phyloP scores from a whole-genome alignment of 2,329 filamentous ascomycete species.

The Albophoma yamanashiensis region DNA sequence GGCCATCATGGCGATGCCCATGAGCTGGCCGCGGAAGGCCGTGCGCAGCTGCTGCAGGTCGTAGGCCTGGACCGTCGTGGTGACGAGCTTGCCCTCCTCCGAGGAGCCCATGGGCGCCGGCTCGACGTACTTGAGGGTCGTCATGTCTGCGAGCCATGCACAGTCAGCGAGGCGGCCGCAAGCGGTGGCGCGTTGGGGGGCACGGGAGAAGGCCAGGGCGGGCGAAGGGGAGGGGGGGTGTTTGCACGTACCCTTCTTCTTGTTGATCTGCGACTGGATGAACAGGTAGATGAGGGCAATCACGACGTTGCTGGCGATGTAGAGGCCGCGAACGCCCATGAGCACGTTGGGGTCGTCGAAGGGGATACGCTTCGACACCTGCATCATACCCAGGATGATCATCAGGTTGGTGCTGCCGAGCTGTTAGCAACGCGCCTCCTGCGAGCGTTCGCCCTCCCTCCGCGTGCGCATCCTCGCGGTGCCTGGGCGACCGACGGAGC shows the following conservation, averaged over 20 bases:
- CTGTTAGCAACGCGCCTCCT: background rate
- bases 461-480: background rate
- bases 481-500: background rate
- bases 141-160: slow-evolving; percentile 58
- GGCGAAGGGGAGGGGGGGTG: background rate
- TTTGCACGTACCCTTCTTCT: slow-evolving; percentile 72
- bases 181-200: background rate
- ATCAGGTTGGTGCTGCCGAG: slow-evolving; percentile 69
- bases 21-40: slow-evolving; percentile 82
- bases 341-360: slow-evolving; percentile 70
- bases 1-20: slow-evolving; percentile 95
- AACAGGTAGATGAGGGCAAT: slow-evolving; percentile 81
- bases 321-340: slow-evolving; percentile 43
- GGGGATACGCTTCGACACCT: slow-evolving; percentile 89
- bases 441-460: background rate
- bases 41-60: slow-evolving; percentile 76
- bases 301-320: slow-evolving; percentile 59
- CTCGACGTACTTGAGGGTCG: slow-evolving; percentile 97
- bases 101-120: slow-evolving; percentile 84
- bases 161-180: slow-evolving; percentile 5
- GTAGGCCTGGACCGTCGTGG: slow-evolving; percentile 93
- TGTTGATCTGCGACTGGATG: slow-evolving; percentile 75
- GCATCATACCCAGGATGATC: slow-evolving; percentile 97
- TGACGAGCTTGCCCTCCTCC: slow-evolving; percentile 92
- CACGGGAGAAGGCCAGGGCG: background rate